phyloP scores from a whole-genome alignment of 768 basidiomycete species.

The Dentipellis fragilis region DNA sequence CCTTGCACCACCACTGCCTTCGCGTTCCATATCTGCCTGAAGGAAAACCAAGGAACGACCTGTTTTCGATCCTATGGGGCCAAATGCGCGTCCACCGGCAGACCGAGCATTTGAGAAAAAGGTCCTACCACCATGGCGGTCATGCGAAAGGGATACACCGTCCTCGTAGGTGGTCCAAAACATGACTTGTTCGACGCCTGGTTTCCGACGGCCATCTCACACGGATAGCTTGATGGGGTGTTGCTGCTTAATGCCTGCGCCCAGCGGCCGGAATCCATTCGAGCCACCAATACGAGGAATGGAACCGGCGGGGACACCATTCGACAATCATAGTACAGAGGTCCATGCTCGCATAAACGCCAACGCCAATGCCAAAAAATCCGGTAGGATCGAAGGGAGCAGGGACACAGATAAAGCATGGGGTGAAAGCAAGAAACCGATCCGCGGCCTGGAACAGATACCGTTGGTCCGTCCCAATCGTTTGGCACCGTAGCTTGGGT shows the following conservation, averaged over 20 bases:
- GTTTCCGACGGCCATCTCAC: background rate
- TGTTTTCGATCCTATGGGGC: too few relatives aligned
- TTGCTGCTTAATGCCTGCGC: background rate
- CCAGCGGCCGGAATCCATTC: background rate
- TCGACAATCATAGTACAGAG: constrained; percentile 14
- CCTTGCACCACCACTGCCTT: too few relatives aligned
- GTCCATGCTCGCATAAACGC: constrained; percentile 14
- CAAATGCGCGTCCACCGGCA: too few relatives aligned
- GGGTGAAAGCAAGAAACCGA: constrained; percentile 15
- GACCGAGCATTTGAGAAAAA: too few relatives aligned
- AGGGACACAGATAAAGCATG: constrained; percentile 10
- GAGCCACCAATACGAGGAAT: background rate
- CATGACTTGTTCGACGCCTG: background rate
- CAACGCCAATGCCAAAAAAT: constrained; percentile 14
- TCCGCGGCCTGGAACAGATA: constrained; percentile 7
- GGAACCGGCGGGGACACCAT: constrained; percentile 11
- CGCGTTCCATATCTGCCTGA: too few relatives aligned
- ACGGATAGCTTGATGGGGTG: background rate
- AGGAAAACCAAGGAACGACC: too few relatives aligned
- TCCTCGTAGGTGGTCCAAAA: background rate
- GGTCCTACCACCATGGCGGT: too few relatives aligned
- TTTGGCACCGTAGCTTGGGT: background rate
- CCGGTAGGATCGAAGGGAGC: constrained; percentile 14
- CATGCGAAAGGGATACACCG: too few relatives aligned
- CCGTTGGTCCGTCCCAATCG: constrained; percentile 7